phyloP scores from a whole-genome alignment of 2,329 filamentous ascomycete genomes.

The Cladophialophora carrionii region DNA sequence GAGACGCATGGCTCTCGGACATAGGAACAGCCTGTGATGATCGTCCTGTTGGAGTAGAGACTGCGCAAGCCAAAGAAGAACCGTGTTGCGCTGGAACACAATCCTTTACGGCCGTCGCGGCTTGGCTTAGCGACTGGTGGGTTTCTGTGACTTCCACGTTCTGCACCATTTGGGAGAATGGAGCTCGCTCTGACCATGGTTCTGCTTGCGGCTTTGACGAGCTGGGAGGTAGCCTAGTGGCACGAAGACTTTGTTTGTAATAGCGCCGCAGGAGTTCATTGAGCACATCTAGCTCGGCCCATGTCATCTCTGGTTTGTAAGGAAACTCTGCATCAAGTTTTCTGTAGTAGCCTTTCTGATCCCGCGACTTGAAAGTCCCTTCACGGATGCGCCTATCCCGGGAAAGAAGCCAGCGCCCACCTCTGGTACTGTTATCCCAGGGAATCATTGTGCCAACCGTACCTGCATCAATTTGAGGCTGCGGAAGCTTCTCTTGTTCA shows the following conservation, averaged over 20 bases:
- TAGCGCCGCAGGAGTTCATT: conserved; percentile 27
- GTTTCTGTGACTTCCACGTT: not conserved
- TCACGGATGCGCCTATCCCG: conserved; percentile 29
- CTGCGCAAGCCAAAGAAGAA: conserved; percentile 2
- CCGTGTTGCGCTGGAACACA: not conserved
- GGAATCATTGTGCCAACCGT: conserved; percentile 6
- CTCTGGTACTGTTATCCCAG: conserved; percentile 27
- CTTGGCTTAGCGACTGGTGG: not conserved
- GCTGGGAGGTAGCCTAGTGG: not conserved
- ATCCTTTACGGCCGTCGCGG: not conserved
- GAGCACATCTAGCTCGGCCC: conserved; percentile 22
- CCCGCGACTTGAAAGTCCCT: conserved; percentile 16
- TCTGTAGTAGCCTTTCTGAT: not conserved
- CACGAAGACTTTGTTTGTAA: conserved; percentile 17
- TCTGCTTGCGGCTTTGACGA: not conserved
- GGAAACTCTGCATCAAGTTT: conserved; percentile 27
- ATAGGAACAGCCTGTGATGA: not conserved
- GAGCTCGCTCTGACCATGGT: not conserved
- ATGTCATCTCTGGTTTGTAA: conserved; percentile 31
- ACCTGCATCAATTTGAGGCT: not conserved
- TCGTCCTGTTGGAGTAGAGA: not conserved
- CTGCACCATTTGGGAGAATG: not conserved
- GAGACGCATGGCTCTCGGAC: conserved; percentile 9
- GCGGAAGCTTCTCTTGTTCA: not conserved
- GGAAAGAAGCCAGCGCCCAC: conserved; percentile 30